Evolutionary conservation across 768 basidiomycete species (phyloP).

Genomic region (Xerocomellus amylosporus): DNA sequence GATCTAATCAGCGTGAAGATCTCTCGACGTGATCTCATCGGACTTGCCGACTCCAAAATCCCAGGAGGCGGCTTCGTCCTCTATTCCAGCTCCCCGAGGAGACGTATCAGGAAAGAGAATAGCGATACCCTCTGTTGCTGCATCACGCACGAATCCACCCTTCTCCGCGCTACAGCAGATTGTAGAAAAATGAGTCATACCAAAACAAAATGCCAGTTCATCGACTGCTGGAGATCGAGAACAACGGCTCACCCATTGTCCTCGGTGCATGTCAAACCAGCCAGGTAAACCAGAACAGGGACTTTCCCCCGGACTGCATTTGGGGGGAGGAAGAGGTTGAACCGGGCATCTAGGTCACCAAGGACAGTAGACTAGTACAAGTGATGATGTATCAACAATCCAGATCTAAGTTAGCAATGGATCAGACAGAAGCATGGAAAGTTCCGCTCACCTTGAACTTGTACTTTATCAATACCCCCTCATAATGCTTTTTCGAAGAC

Average conservation of each 20-base stretch:
- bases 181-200: neutral
- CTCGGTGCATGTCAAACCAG: slow-evolving; percentile 87
- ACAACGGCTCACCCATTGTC: slow-evolving; percentile 75
- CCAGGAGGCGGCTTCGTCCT: slow-evolving; percentile 80
- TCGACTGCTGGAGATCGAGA: neutral
- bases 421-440: neutral
- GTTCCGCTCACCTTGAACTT: slow-evolving; percentile 61
- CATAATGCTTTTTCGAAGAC: slow-evolving; percentile 76
- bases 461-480: slow-evolving; percentile 82
- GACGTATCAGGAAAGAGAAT: slow-evolving; percentile 93
- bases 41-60: slow-evolving; percentile 80
- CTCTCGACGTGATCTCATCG: neutral
- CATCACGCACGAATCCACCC: slow-evolving; percentile 86
- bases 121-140: slow-evolving; percentile 82
- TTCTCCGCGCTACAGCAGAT: slow-evolving; percentile 70
- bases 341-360: slow-evolving; percentile 66
- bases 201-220: neutral
- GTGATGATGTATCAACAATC: neutral
- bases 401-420: neutral
- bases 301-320: slow-evolving; percentile 55
- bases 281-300: slow-evolving; percentile 80
- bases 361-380: slow-evolving; percentile 58
- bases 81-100: slow-evolving; percentile 85
- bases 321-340: slow-evolving; percentile 87
- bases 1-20: neutral